Evolutionary conservation across 164 flowering plant genomes (phyloP).

Genomic region (Annona squamosa): DNA sequence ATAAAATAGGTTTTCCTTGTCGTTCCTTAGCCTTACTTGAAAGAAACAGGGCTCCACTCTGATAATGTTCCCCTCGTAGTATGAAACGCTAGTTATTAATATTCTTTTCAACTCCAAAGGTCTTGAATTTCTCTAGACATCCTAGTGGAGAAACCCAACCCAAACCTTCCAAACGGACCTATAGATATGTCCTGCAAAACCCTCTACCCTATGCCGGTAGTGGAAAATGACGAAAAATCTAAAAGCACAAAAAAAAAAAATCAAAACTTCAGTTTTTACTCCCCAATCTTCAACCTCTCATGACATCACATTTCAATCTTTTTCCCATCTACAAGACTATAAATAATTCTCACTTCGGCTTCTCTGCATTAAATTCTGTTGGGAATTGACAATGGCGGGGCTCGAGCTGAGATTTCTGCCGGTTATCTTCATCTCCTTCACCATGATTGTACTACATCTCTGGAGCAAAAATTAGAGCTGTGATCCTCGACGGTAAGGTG

Average conservation of each 20-base stretch:
- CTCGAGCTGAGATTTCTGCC: too few species aligned
- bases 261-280: background rate
- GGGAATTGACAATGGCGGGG: background rate
- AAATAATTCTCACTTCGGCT: background rate
- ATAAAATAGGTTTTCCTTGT: too few species aligned
- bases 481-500: conserved; percentile 48
- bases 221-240: background rate
- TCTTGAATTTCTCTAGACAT: background rate
- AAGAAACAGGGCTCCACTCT: background rate
- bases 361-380: background rate
- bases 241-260: too few species aligned
- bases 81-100: background rate
- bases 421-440: background rate
- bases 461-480: conserved; percentile 34
- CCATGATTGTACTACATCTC: background rate
- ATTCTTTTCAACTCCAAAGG: too few species aligned
- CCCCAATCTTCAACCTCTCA: background rate
- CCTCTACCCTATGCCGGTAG: background rate
- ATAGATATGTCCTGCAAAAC: background rate
- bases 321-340: background rate
- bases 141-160: background rate
- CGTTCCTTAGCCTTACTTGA: too few species aligned
- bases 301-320: background rate
- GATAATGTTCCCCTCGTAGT: background rate
- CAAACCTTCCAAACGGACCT: background rate